Conservation (phyloP, 1,139 yeast species). For the Wickerhamiella infanticola region DNA sequence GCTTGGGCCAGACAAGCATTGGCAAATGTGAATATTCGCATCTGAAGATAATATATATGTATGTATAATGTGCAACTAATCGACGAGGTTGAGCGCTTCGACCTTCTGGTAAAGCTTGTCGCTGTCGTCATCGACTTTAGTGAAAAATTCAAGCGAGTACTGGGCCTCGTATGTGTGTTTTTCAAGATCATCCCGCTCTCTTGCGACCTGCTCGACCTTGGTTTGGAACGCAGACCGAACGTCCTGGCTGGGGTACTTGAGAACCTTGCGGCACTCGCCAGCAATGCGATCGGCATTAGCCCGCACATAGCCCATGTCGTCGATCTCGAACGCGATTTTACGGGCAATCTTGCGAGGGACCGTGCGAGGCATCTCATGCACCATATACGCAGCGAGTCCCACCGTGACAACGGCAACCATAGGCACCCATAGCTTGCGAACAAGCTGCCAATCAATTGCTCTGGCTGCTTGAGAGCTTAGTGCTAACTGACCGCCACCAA, state of each 20-base stretch:
- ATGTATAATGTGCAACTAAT: not conserved
- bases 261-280: slow-evolving; percentile 67
- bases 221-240: slow-evolving; percentile 65
- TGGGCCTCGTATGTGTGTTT: slow-evolving; percentile 40
- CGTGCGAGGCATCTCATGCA: slow-evolving; percentile 77
- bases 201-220: slow-evolving; percentile 44
- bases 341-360: slow-evolving; percentile 69
- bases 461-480: slow-evolving; percentile 18
- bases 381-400: slow-evolving; percentile 47
- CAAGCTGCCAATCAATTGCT: slow-evolving; percentile 22
- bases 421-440: slow-evolving; percentile 16
- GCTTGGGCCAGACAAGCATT: slow-evolving; percentile 30
- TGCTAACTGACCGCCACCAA: slow-evolving; percentile 24
- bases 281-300: slow-evolving; percentile 63
- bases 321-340: slow-evolving; percentile 48
- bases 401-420: slow-evolving; percentile 35
- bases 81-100: slow-evolving; percentile 5
- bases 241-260: slow-evolving; percentile 71
- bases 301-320: slow-evolving; percentile 60
- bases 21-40: slow-evolving; percentile 22
- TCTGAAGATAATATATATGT: slow-evolving; percentile 5
- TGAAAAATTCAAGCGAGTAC: slow-evolving; percentile 47
- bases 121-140: slow-evolving; percentile 30
- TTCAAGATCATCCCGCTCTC: slow-evolving; percentile 44
- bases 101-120: slow-evolving; percentile 17